These are phyloP conservation scores for Colletotrichum sp. DNA, from an alignment of 2,329 filamentous ascomycete genomes.

Conservation along the genomic window DNA sequence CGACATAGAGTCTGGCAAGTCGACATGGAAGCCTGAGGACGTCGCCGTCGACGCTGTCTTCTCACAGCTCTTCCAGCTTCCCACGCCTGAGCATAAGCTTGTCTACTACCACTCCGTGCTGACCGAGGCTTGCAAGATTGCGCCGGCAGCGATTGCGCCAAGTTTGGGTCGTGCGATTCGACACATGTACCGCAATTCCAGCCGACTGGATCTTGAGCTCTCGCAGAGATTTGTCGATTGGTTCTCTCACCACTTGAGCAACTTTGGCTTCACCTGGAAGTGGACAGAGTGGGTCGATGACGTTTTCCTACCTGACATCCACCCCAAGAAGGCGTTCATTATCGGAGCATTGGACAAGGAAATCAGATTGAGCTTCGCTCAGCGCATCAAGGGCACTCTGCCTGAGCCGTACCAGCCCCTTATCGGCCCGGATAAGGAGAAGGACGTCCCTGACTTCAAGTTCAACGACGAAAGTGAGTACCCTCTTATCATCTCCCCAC, in stretches of 20 bases:
- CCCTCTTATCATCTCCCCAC: background rate
- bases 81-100: constrained; percentile 86
- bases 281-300: constrained; percentile 98
- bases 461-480: constrained; percentile 75
- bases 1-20: constrained; percentile 65
- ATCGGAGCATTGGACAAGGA: constrained; percentile 92
- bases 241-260: constrained; percentile 97
- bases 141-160: constrained; percentile 93
- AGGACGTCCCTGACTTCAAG: constrained; percentile 96
- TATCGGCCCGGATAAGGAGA: constrained; percentile 87
- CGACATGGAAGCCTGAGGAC: constrained; percentile 97
- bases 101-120: constrained; percentile 97
- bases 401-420: constrained; percentile 82
- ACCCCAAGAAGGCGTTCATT: constrained; percentile 94
- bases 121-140: constrained; percentile 94
- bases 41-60: constrained; percentile 97
- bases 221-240: constrained; percentile 90
- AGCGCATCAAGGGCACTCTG: constrained; percentile 92
- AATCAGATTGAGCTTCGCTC: constrained; percentile 93
- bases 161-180: constrained; percentile 92
- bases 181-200: constrained; percentile 83
- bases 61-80: constrained; percentile 89
- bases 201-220: constrained; percentile 86
- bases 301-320: constrained; percentile 74
- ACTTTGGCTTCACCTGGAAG: constrained; percentile 99